phyloP scores from a whole-genome alignment of 2,329 filamentous ascomycete genomes.

The Botryotinia globosa region DNA sequence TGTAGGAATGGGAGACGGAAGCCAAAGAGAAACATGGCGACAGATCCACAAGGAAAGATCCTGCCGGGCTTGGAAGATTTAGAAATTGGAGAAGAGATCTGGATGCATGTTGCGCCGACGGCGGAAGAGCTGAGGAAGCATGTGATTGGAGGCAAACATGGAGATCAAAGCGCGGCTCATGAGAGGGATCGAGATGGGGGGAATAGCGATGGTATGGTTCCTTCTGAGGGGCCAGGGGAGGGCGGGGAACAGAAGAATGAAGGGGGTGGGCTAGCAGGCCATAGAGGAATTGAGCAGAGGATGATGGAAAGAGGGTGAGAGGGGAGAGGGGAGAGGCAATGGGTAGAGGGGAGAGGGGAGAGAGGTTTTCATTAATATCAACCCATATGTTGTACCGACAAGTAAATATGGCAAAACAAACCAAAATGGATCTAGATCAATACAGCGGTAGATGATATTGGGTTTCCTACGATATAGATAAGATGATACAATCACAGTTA shows the following conservation, averaged over 20 bases:
- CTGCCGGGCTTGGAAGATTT: slow-evolving; percentile 39
- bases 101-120: slow-evolving; percentile 50
- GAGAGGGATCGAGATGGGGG: slow-evolving; percentile 6
- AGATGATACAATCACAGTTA: too few relatives aligned
- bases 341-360: too few relatives aligned
- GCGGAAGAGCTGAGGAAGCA: slow-evolving; percentile 36
- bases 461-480: too few relatives aligned
- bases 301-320: slow-evolving; percentile 11
- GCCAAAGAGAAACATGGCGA: slow-evolving; percentile 38
- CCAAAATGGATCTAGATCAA: not conserved
- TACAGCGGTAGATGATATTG: not conserved
- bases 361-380: not conserved
- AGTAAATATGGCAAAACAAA: not conserved
- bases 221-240: not conserved
- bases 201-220: slow-evolving; percentile 5
- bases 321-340: too few relatives aligned
- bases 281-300: slow-evolving; percentile 12
- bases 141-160: slow-evolving; percentile 21
- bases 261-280: not conserved
- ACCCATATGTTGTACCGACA: not conserved
- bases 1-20: slow-evolving; percentile 22
- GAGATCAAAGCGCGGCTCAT: not conserved
- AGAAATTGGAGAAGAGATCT: slow-evolving; percentile 46
- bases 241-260: not conserved
- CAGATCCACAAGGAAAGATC: slow-evolving; percentile 42